A percentile compares a stretch with the other conserved stretches of the same genome.
phyloP scores from a whole-genome alignment of 768 basidiomycete genomes.

The Termitomyces heimii region DNA sequence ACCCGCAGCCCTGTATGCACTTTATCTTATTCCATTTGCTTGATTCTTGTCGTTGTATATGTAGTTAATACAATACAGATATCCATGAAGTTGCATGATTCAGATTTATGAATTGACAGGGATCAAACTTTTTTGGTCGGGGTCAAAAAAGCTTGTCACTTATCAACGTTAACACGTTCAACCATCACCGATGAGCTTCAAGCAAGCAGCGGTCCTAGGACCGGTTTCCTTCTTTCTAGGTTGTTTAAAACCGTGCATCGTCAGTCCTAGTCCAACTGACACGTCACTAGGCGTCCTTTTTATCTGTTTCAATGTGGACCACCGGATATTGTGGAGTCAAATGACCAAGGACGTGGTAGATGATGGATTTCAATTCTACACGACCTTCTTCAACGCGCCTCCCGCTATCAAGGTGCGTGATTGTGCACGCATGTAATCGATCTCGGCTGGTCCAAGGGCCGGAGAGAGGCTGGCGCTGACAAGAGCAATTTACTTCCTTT shows the following conservation, averaged over 20 bases:
- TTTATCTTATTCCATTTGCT: slow-evolving; percentile 10
- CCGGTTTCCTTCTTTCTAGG: slow-evolving; percentile 90
- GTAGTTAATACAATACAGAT: slow-evolving; percentile 3
- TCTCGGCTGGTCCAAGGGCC: background rate
- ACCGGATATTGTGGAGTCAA: slow-evolving; percentile 70
- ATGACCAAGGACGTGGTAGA: slow-evolving; percentile 58
- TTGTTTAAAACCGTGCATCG: slow-evolving; percentile 25
- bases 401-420: slow-evolving; percentile 81
- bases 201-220: slow-evolving; percentile 81
- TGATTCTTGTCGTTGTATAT: slow-evolving; percentile 7
- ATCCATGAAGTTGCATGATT: background rate
- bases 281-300: slow-evolving; percentile 60
- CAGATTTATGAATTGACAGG: background rate
- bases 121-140: background rate
- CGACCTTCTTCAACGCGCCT: slow-evolving; percentile 89
- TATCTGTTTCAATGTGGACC: slow-evolving; percentile 85
- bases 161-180: background rate
- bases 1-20: slow-evolving; percentile 7
- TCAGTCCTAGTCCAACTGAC: background rate
- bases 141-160: background rate
- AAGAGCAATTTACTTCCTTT: background rate
- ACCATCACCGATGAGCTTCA: slow-evolving; percentile 66
- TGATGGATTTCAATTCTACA: slow-evolving; percentile 87
- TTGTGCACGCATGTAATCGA: background rate
- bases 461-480: background rate